Base-by-base conservation (phyloP, 176 grass and related monocot genomes). In the Zoysia pacifica region DNA sequence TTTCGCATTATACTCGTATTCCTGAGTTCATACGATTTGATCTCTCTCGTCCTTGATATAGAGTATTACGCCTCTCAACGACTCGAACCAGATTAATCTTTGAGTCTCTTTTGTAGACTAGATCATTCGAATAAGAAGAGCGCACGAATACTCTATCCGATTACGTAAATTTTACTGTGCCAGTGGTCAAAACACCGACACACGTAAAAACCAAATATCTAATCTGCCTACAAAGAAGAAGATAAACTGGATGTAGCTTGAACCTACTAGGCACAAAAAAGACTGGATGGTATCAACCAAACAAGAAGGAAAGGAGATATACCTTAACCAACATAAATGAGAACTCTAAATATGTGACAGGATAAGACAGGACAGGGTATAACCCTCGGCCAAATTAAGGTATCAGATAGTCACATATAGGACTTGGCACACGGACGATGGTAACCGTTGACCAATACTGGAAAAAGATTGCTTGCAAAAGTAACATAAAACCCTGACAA, bases 301-400 rank as follows among this genome's bases (percentile, higher is more conserved):
- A 16, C 37, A n/a, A 20, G 50, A 55, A 70, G 49, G 50, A 11
- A 66, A 67, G 45, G n/a, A n/a, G 14, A 86, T 35, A 65, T 80
- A 39, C 41, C 38, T 74, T 66, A 75, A 19, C 61, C 12, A 46
- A 62, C 47, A 64, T 18, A 45, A 56, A 36, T 46, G 5, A 76
- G 43, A 76, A 77, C 40, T 20, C 83, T 65, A 15, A 35, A 62
- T 67, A 80, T 59, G 48, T 43, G 48, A 43, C 2, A 28, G 28
- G 37, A 54, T n/a, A 40, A 72, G 64, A 55, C 47, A 55, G 72
- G 64, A 55, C 47, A 55, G 72, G 59, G 67, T 46, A 79, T 66
- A 65, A 18, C 60, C 60, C 67, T 41, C 67, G 56, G 15, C 2
- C 6, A 65, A 39, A 73, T 45, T 40, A 85, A 78, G 66, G 5